Base-by-base conservation (phyloP, 2,329 filamentous ascomycete species). In the Aspergillus fumigatiaffinis region DNA sequence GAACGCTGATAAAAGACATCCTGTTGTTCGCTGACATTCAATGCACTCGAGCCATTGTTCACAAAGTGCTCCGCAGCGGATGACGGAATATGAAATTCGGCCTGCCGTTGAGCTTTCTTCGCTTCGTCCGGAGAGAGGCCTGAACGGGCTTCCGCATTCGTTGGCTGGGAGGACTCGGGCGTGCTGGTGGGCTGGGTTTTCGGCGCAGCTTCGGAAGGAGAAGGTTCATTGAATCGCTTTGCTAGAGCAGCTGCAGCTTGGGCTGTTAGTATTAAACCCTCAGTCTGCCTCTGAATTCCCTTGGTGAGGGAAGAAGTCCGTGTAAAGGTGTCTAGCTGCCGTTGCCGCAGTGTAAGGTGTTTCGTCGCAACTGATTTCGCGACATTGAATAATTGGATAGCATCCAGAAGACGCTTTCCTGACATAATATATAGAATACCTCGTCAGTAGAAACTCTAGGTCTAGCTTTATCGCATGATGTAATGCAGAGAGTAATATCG, bases 321-420 rank as follows among this genome's bases (percentile, higher is more conserved):
- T 51, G 77, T 84, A 71, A 84, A 88, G 50, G 84, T 72, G 68
- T 88, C 83, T 65, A 87, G 76, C 70, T 89, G 86, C 54, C 81
- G 80, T 54, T 80, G 77, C 23, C 85, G 84, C 51, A 87, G 79
- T 46, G 76, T 76, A 56, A 85, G 72, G 68, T 88, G 86, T 71
- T 85, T 83, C 73, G 74, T 79, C 67, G 87, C 88, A 59, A 92
- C 82, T 35, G 83, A 83, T 58, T 86, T 84, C 52, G 88, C 87
- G 70, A 86, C 89, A 78, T 82, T 85, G 72, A 88, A 80, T 62
- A 92, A 80, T 59, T 87, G 84, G 64, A 87, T 85, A 66, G 89
- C 78, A 77, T 92, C 90, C 70, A 92, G 69, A 81, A 84, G 76
- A 84, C 87, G 76, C 82, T 84, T 81, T 56, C 81, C 81, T 54